These are phyloP conservation scores for Apiotrichum gamsii DNA, from an alignment of 1,284 basidiomycete genomes.

Conservation along the genomic window DNA sequence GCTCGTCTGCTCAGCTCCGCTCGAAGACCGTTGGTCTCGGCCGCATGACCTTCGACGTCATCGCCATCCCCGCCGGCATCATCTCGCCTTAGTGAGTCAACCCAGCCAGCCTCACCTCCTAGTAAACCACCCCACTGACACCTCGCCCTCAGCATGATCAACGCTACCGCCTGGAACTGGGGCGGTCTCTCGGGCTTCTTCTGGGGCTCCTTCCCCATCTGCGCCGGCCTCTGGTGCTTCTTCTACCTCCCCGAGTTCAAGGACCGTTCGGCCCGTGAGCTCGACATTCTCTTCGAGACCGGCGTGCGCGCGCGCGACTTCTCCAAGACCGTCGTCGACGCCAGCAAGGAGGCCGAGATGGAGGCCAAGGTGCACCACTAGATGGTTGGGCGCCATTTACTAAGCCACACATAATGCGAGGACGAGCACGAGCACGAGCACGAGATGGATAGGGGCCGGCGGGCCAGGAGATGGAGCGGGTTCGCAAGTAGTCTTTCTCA, in stretches of 20 bases:
- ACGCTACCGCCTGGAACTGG: constrained; percentile 9
- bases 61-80: background rate
- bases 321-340: constrained; percentile 32
- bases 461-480: no score
- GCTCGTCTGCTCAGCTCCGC: constrained; percentile 44
- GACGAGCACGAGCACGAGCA: no score
- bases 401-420: no score
- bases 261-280: constrained; percentile 42
- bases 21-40: constrained; percentile 49
- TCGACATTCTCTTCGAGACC: constrained; percentile 44
- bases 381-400: no score
- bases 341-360: constrained; percentile 19
- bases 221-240: constrained; percentile 9
- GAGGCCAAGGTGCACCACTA: no score
- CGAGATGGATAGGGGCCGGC: no score
- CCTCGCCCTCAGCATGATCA: constrained; percentile 9
- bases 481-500: no score
- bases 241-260: constrained; percentile 45
- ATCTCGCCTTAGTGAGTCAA: background rate
- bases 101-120: no score
- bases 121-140: no score
- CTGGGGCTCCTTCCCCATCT: constrained; percentile 24
- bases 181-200: constrained; percentile 40
- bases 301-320: constrained; percentile 40
- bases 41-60: constrained; percentile 18